Base-by-base conservation (phyloP, 2,329 filamentous ascomycete genomes). In the Botryotinia narcissicola region DNA sequence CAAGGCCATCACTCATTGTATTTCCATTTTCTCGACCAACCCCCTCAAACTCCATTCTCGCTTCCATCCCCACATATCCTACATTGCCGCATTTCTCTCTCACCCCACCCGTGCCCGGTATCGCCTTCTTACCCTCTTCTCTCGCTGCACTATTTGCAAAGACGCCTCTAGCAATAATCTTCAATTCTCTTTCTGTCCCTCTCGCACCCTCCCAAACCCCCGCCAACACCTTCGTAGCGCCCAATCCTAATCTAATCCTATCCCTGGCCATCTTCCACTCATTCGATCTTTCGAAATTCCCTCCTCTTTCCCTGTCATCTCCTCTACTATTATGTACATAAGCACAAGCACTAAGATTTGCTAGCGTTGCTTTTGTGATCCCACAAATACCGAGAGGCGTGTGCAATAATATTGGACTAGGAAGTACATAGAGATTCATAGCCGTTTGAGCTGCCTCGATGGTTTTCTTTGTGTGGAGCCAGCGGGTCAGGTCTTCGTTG, bases 341-440 rank as follows among this genome's bases (percentile, higher is more conserved):
- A 78, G 87, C 88, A 81, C 88, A 91, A 40, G 89, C 88, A 0
- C 88, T 88, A 25, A 90, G 81, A 75, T 89, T 87, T 10, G 89
- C 87, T 57, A 89, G 85, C n/a, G 86, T 86, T 57, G 86, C 85
- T 68, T 89, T 81, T 9, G 87, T 85, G 29, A 89, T 82, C 16
- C 85, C 84, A 76, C 87, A 90, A 62, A 86, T 86, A 79, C 89
- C 87, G 77, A 88, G 87, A 0, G 88, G 88, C 0, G 84, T 89
- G 78, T 91, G 88, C 62, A 86, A 84, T 22, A 86, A 82, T 0
- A 89, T 82, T 2, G 85, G 83, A 6, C 85, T 84, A 0, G 88
- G 89, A 3, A 91, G 83, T 3, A 86, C 85, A 22, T 87, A 85
- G 0, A 88, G 80, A 82, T 82, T 12, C 85, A 87, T 60, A 89